Conservation (phyloP, 192 early-diverging fungal genomes). For the Coemansia sp. region DNA sequence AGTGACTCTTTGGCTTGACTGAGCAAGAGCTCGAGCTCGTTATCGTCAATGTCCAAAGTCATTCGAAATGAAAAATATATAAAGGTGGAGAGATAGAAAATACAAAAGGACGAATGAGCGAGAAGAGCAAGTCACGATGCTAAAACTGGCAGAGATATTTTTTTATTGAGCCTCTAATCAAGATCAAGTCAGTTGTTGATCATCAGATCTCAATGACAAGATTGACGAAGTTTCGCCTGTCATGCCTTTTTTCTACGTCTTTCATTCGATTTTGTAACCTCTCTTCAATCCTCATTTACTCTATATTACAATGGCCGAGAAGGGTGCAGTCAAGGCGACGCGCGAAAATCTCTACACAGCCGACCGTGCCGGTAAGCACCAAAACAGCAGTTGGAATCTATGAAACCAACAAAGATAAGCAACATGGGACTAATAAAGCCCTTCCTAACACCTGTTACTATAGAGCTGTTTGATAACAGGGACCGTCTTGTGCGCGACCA, state of each 20-base stretch:
- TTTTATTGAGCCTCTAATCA: neutral
- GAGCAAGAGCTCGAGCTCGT: conserved; percentile 37
- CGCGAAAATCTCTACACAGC: conserved; percentile 55
- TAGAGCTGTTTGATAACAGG: conserved; percentile 57
- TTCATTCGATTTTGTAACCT: neutral
- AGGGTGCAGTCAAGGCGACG: conserved; percentile 43
- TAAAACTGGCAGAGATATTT: neutral
- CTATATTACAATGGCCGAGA: conserved; percentile 15
- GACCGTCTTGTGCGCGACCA: conserved; percentile 83
- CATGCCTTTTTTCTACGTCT: neutral
- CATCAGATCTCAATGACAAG: neutral
- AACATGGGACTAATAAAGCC: neutral
- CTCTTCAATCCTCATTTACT: neutral
- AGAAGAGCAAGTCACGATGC: neutral
- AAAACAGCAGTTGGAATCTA: neutral
- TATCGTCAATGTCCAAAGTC: conserved; percentile 22
- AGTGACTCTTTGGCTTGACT: conserved; percentile 35
- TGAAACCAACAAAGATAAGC: neutral
- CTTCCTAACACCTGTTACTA: neutral
- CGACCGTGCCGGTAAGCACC: conserved; percentile 49
- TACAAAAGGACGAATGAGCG: neutral
- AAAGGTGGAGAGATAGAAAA: neutral
- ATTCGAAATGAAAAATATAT: neutral
- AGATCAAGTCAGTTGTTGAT: neutral
- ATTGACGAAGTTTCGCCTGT: neutral